These are phyloP conservation scores for Pleurostoma richardsiae DNA, from an alignment of 2,329 filamentous ascomycete species.

Conservation along the genomic window DNA sequence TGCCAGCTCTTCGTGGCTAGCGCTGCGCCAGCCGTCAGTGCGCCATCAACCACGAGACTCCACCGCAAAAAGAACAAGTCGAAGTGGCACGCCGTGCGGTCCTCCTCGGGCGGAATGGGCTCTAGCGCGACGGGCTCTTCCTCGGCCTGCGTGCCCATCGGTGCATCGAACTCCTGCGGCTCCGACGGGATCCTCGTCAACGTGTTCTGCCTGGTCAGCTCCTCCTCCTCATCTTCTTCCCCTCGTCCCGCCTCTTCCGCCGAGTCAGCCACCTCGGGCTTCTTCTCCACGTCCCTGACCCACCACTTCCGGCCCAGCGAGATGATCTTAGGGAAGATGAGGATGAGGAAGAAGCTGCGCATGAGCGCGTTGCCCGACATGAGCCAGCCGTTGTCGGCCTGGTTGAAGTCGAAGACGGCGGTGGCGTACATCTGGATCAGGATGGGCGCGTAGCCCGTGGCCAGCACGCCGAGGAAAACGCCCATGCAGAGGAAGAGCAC, in stretches of 20 bases:
- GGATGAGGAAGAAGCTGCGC: slow-evolving; percentile 44
- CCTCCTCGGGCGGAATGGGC: slow-evolving; percentile 23
- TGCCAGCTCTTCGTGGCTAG: slow-evolving; percentile 63
- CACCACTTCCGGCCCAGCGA: slow-evolving; percentile 34
- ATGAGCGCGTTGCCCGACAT: slow-evolving; percentile 48
- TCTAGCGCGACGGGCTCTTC: slow-evolving; percentile 34
- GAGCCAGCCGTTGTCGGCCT: slow-evolving; percentile 45
- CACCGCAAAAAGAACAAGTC: slow-evolving; percentile 64
- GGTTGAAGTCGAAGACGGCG: slow-evolving; percentile 42
- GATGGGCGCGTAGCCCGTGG: slow-evolving; percentile 59
- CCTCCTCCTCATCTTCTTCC: not conserved
- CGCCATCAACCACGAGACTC: slow-evolving; percentile 60
- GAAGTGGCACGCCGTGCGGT: slow-evolving; percentile 50
- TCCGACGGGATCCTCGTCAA: slow-evolving; percentile 23
- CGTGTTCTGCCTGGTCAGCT: not conserved
- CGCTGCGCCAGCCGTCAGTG: slow-evolving; percentile 57
- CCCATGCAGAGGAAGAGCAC: slow-evolving; percentile 58
- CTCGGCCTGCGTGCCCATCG: slow-evolving; percentile 32
- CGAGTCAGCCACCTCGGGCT: slow-evolving; percentile 23
- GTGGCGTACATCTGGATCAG: slow-evolving; percentile 54
- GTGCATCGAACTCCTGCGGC: slow-evolving; percentile 34
- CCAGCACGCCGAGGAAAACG: slow-evolving; percentile 59
- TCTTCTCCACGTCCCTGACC: slow-evolving; percentile 25
- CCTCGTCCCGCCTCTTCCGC: slow-evolving; percentile 13
- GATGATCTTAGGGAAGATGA: slow-evolving; percentile 45